Percentiles rank a stretch among this genome's conserved stretches.
phyloP scores from a whole-genome alignment of 2,329 filamentous ascomycete genomes.

The Leptographium galeiforme region DNA sequence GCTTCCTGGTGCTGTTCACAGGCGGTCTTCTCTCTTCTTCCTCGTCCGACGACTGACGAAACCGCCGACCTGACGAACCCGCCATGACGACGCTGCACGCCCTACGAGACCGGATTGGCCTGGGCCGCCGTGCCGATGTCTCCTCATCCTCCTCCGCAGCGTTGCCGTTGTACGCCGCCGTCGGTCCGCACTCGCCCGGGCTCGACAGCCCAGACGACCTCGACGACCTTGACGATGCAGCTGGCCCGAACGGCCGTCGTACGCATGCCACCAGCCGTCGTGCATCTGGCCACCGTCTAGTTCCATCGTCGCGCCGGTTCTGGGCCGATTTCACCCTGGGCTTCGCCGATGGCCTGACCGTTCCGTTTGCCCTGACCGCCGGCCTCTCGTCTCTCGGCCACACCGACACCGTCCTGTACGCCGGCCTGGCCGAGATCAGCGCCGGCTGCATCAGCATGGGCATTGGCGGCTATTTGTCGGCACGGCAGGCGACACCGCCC shows the following conservation, averaged over 20 bases:
- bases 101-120: too few relatives aligned
- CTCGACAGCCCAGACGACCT: too few relatives aligned
- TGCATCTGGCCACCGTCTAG: background rate
- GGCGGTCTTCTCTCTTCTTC: background rate
- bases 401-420: constrained; percentile 50
- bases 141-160: too few relatives aligned
- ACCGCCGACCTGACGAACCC: too few relatives aligned
- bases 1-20: too few relatives aligned
- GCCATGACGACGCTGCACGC: background rate
- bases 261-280: background rate
- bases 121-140: too few relatives aligned
- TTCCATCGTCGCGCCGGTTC: constrained; percentile 24
- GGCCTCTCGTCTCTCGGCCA: constrained; percentile 49
- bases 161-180: too few relatives aligned
- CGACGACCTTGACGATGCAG: too few relatives aligned
- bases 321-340: constrained; percentile 57
- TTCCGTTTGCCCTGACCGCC: constrained; percentile 62
- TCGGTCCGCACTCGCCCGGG: too few relatives aligned
- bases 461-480: constrained; percentile 55
- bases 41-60: background rate
- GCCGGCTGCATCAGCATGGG: constrained; percentile 64
- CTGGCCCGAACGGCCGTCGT: background rate
- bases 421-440: constrained; percentile 56
- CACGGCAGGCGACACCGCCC: constrained; percentile 17
- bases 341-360: constrained; percentile 60